phyloP scores from a whole-genome alignment of 2,329 filamentous ascomycete genomes.

The Colletotrichum truncatum region DNA sequence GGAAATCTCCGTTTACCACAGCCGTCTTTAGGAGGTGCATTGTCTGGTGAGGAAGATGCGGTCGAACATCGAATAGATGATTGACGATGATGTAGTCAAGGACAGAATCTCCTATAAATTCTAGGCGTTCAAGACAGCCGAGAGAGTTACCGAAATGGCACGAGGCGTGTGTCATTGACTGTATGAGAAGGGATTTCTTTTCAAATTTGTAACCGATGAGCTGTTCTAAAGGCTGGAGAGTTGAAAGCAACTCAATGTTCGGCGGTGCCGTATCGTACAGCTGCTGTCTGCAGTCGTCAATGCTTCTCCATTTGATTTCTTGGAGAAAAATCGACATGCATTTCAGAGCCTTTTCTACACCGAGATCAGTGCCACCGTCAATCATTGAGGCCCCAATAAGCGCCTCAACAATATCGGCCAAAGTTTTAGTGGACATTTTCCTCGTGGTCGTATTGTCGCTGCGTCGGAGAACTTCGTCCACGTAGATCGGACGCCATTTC shows the following conservation, averaged over 20 bases:
- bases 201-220: slow-evolving; percentile 78
- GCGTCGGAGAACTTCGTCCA: slow-evolving; percentile 44
- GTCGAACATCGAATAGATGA: slow-evolving; percentile 59
- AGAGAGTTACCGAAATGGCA: slow-evolving; percentile 53
- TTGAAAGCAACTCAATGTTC: slow-evolving; percentile 45
- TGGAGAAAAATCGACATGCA: slow-evolving; percentile 76
- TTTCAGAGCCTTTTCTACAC: slow-evolving; percentile 66
- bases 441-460: slow-evolving; percentile 13
- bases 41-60: slow-evolving; percentile 56
- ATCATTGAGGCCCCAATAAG: slow-evolving; percentile 80
- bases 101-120: slow-evolving; percentile 88
- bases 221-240: slow-evolving; percentile 63
- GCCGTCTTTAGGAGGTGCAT: slow-evolving; percentile 83
- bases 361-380: slow-evolving; percentile 76
- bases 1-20: slow-evolving; percentile 81
- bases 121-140: slow-evolving; percentile 75
- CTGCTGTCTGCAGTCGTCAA: slow-evolving; percentile 48
- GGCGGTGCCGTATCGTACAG: slow-evolving; percentile 54
- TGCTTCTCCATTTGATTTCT: slow-evolving; percentile 62
- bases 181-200: slow-evolving; percentile 74
- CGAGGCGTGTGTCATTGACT: slow-evolving; percentile 84
- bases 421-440: slow-evolving; percentile 75
- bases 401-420: slow-evolving; percentile 89
- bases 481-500: slow-evolving; percentile 78
- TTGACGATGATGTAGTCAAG: slow-evolving; percentile 80